Base-by-base conservation (phyloP, 306 rosid genomes). In the Trifolium repens region DNA sequence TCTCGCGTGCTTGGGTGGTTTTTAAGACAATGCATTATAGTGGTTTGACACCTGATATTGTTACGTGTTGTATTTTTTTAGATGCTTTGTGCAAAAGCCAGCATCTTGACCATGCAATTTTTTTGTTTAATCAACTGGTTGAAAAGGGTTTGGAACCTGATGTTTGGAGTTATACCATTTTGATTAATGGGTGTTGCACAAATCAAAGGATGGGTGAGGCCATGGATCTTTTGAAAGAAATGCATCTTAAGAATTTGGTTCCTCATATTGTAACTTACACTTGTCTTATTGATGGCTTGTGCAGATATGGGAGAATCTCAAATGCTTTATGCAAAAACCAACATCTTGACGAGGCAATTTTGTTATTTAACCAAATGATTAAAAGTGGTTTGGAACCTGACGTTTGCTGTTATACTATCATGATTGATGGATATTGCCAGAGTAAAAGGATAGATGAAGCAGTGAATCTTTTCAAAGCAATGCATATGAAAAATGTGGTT, bases 41-140 rank as follows among this genome's bases (percentile, higher is more conserved):
- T 10, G 78, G 82, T 53, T 13, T 49, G 54, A 17, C 27, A 9
- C 78, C 82, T 26, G 63, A 61, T 62, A 30, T 40, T 63, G 8
- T 78, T 63, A 71, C 82, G 63, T 78, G 12, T 39, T 16, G 65
- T 40, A 64, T 63, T 40, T 30, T 78, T 26, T 63, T 78, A 27
- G 72, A 78, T 78, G 73, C 49, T 50, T 71, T 78, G 47, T 71
- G 82, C 17, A 37, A 71, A 71, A 62, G 73, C 5, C 49, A 78
- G n/a, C 19, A 4, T 39, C 47, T 78, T 49, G 67, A 78, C 59
- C 15, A 63, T 9, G 77, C 82, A 16, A 61, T 62, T 42, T 32
- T 44, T 32, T 39, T 74, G 57, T 74, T 62, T 49, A 62, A 34
- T 39, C 47, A 4, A 32, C 61, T 74, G 15, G 40, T 24, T 32